These are phyloP conservation scores for Colletotrichum sidae DNA, from an alignment of 2,329 filamentous ascomycete genomes.

Conservation along the genomic window DNA sequence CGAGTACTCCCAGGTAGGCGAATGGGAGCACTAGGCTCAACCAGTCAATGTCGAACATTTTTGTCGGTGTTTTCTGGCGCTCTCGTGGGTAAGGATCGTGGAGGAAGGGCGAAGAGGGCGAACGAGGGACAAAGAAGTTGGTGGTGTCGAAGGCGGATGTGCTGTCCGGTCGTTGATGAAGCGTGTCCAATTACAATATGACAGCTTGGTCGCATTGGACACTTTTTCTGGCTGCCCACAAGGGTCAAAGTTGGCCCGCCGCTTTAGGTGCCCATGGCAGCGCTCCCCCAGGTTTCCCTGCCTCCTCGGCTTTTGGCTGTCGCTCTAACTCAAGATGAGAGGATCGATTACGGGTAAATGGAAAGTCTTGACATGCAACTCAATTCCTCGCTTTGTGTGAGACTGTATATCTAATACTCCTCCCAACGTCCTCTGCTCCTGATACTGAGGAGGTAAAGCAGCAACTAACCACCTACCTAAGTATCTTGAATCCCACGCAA, in stretches of 20 bases:
- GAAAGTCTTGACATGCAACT: no score
- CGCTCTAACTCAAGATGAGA: not conserved
- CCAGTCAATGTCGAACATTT: constrained; percentile 74
- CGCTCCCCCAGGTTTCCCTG: not conserved
- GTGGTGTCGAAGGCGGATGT: constrained; percentile 24
- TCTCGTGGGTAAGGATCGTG: constrained; percentile 33
- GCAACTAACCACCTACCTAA: not conserved
- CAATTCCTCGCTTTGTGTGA: no score
- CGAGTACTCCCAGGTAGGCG: constrained; percentile 88
- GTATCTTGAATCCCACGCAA: not conserved
- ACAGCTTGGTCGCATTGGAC: constrained; percentile 37
- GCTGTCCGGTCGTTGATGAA: constrained; percentile 28
- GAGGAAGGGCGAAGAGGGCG: constrained; percentile 14
- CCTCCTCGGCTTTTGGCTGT: not conserved
- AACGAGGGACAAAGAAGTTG: constrained; percentile 35
- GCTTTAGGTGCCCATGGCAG: constrained; percentile 17
- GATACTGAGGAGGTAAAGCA: constrained; percentile 17
- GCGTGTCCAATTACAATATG: constrained; percentile 38
- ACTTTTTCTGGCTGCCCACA: constrained; percentile 34
- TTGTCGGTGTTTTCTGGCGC: constrained; percentile 37
- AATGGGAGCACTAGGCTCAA: constrained; percentile 86
- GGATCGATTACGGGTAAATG: no score
- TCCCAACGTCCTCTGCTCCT: not conserved
- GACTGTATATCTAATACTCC: no score
- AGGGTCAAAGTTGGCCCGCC: constrained; percentile 30